Percentiles rank a stretch among this genome's conserved stretches.
Conservation (phyloP, 768 basidiomycete species). For the Suillus plorans region DNA sequence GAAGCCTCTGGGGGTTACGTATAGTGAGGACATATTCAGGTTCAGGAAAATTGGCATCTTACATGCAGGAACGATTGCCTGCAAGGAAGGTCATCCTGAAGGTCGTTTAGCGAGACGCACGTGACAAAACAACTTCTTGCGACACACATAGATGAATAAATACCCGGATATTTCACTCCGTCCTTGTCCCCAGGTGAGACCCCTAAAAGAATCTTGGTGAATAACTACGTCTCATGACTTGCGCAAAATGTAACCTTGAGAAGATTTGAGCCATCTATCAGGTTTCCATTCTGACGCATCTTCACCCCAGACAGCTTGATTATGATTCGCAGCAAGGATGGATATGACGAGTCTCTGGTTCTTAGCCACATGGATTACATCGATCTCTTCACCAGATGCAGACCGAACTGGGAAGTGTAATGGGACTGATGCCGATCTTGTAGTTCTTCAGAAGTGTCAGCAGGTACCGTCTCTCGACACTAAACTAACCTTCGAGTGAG, state of each 20-base stretch:
- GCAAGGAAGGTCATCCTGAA: conserved; percentile 48
- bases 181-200: conserved; percentile 8
- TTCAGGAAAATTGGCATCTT: background rate
- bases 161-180: conserved; percentile 34
- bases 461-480: background rate
- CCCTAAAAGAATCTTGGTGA: background rate
- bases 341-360: conserved; percentile 44
- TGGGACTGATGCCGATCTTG: conserved; percentile 38
- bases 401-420: conserved; percentile 23
- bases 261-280: conserved; percentile 41
- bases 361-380: conserved; percentile 36
- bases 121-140: background rate
- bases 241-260: background rate
- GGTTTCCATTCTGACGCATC: conserved; percentile 45
- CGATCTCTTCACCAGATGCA: conserved; percentile 16
- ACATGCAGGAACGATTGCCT: conserved; percentile 50
- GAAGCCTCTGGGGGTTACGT: conserved; percentile 28
- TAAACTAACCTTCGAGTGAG: conserved; percentile 41
- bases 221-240: background rate
- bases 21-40: background rate
- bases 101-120: background rate
- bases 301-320: conserved; percentile 46
- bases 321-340: conserved; percentile 41
- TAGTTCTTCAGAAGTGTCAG: conserved; percentile 26
- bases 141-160: conserved; percentile 46